These are phyloP conservation scores for Croton laevigatus DNA, from an alignment of 441 rosid genomes.

Conservation along the genomic window DNA sequence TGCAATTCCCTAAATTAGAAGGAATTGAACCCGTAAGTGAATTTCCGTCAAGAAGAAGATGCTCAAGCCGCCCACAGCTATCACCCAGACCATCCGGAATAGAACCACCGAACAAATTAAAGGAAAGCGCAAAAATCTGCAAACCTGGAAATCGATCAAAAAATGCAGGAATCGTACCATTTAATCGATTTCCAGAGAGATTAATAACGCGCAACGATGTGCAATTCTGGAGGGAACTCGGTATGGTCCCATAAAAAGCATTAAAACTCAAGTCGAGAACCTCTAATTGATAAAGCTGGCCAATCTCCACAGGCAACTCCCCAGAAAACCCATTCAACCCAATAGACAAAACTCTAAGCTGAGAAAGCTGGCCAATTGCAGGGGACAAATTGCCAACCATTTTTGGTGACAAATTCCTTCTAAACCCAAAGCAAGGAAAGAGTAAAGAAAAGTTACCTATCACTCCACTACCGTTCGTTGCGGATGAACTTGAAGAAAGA, in stretches of 20 bases:
- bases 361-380: constrained; percentile 35
- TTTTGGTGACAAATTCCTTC: constrained; percentile 19
- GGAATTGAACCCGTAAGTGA: constrained; percentile 37
- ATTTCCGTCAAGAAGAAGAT: constrained; percentile 45
- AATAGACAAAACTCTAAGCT: constrained; percentile 40
- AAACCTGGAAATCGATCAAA: constrained; percentile 22
- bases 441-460: constrained; percentile 34
- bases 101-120: constrained; percentile 34
- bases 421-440: constrained; percentile 35
- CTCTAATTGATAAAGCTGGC: constrained; percentile 37
- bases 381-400: constrained; percentile 39
- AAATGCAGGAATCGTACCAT: constrained; percentile 39
- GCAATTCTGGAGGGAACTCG: constrained; percentile 32
- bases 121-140: constrained; percentile 36
- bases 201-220: constrained; percentile 34
- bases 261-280: constrained; percentile 53
- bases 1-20: constrained; percentile 40
- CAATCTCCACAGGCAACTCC: constrained; percentile 40
- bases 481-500: constrained; percentile 11
- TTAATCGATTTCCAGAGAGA: constrained; percentile 42
- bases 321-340: constrained; percentile 43
- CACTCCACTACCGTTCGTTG: neutral
- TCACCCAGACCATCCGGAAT: constrained; percentile 41
- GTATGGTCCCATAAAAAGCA: constrained; percentile 36
- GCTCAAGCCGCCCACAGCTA: constrained; percentile 41